Conservation (phyloP, 306 rosid genomes). For the Quercus bicolor region DNA sequence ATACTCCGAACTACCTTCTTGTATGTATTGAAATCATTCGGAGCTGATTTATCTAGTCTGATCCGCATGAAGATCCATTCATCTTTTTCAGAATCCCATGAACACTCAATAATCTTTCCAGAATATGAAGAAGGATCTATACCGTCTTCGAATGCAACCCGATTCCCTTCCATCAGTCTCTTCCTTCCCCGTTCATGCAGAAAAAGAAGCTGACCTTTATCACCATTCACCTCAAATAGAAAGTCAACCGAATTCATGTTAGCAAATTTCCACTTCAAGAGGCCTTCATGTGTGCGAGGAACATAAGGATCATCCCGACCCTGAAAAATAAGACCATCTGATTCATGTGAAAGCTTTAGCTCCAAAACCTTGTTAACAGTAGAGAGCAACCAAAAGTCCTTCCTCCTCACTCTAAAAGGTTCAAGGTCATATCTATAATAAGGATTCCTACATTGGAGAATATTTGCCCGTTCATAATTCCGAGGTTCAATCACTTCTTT, state of each 20-base stretch:
- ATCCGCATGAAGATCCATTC: slow-evolving; percentile 70
- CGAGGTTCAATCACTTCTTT: slow-evolving; percentile 97
- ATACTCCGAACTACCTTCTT: slow-evolving; percentile 89
- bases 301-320: slow-evolving; percentile 97
- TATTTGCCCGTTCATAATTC: slow-evolving; percentile 64
- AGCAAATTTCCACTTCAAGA: slow-evolving; percentile 86
- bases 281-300: slow-evolving; percentile 97
- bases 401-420: slow-evolving; percentile 97
- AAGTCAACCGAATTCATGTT: slow-evolving; percentile 85
- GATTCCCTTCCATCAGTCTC: slow-evolving; percentile 75
- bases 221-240: slow-evolving; percentile 75
- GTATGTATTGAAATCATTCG: slow-evolving; percentile 83
- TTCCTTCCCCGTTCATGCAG: slow-evolving; percentile 82
- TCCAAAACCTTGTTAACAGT: slow-evolving; percentile 72
- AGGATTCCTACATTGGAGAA: slow-evolving; percentile 55
- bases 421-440: slow-evolving; percentile 88
- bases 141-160: slow-evolving; percentile 71
- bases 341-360: slow-evolving; percentile 86
- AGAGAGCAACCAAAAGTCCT: slow-evolving; percentile 94
- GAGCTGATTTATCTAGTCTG: slow-evolving; percentile 77
- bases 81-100: slow-evolving; percentile 53
- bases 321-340: slow-evolving; percentile 97
- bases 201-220: slow-evolving; percentile 52
- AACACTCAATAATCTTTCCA: slow-evolving; percentile 82
- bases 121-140: slow-evolving; percentile 54